Evolutionary conservation across 2,329 filamentous ascomycete genomes (phyloP), one percentile per base, ranked within the genome.

Genomic region (Colletotrichum paranaense): DNA sequence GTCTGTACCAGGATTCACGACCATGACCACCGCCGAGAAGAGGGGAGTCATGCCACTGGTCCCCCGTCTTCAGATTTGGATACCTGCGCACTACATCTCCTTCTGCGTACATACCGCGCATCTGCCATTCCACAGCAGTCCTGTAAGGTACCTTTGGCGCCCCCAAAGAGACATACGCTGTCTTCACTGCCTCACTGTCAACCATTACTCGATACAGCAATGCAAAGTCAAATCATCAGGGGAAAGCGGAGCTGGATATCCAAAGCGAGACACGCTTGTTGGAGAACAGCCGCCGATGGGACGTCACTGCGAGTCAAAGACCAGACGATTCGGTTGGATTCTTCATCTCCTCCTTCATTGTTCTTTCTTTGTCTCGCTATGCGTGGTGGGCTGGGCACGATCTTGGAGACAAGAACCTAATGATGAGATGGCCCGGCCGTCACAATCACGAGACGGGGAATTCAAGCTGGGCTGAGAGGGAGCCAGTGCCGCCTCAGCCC

Each of bases 131-230:
- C 62, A 66, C 42, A 67, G 68, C 68, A 72, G 72, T 53, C 38
- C 68, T 68, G 68, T 67, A 63, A 74, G 68, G 68, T 62, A 72
- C 72, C 38, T 74, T 64, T 67, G 72, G 49, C 67, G 55, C 71
- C 52, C 60, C 46, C 60, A 67, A 49, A 12, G n/a, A 59, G 11
- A n/a, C 5, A 24, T 56, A 7, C 19, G 24, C 24, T 30, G 24
- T 56, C 24, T 28, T 26, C 53, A 28, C 19, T 35, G 38, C 38
- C 52, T 24, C 57, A 24, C 16, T 58, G 38, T 42, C 3, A 19
- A 24, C 19, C 49, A 35, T 26, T 56, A 24, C 55, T 63, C 22
- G 30, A 32, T 24, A 65, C 24, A 24, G 49, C 24, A 22, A 42
- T 22, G 58, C 28, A n/a, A 65, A 55, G 12, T 56, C 46, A 70